Evolutionary conservation across 495 filamentous ascomycete species (phyloP).

Genomic region (Aspergillus ellipticus): DNA sequence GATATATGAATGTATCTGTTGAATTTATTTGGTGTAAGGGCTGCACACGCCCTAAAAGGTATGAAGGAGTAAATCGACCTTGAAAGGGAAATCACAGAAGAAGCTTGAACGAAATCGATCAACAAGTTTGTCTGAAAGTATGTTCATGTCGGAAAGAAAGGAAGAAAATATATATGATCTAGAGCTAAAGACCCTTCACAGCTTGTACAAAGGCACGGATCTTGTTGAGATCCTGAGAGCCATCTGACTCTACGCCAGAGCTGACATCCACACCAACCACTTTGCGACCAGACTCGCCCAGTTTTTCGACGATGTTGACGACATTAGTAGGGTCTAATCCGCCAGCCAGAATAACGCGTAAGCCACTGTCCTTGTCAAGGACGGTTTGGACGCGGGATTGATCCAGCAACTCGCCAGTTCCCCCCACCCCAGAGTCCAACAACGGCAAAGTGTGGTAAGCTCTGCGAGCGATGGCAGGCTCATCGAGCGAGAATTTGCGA

Average conservation of each 20-base stretch:
- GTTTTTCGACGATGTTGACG: conserved; percentile 50
- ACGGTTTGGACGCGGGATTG: conserved; percentile 56
- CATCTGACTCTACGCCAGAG: conserved; percentile 85
- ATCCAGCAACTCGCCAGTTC: conserved; percentile 74
- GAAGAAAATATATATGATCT: conserved; percentile 1
- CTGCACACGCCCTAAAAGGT: neutral
- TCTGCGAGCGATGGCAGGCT: conserved; percentile 63
- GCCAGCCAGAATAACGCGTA: conserved; percentile 77
- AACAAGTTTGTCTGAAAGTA: neutral
- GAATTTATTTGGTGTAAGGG: neutral
- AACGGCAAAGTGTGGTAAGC: conserved; percentile 82
- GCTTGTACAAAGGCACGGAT: conserved; percentile 76
- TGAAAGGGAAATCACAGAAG: conserved; percentile 9
- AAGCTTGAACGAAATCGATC: neutral
- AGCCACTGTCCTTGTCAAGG: conserved; percentile 57
- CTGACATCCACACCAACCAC: conserved; percentile 88
- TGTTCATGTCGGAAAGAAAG: neutral
- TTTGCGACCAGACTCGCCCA: conserved; percentile 52
- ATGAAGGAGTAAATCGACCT: neutral
- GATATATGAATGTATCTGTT: neutral
- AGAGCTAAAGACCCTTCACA: conserved; percentile 51
- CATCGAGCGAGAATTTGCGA: conserved; percentile 69
- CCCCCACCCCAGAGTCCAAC: conserved; percentile 80
- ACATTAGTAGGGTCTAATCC: conserved; percentile 79
- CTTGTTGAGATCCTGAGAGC: conserved; percentile 75